Evolutionary conservation across 2,329 filamentous ascomycete species (phyloP).

Genomic region (Xylaria arbuscula): DNA sequence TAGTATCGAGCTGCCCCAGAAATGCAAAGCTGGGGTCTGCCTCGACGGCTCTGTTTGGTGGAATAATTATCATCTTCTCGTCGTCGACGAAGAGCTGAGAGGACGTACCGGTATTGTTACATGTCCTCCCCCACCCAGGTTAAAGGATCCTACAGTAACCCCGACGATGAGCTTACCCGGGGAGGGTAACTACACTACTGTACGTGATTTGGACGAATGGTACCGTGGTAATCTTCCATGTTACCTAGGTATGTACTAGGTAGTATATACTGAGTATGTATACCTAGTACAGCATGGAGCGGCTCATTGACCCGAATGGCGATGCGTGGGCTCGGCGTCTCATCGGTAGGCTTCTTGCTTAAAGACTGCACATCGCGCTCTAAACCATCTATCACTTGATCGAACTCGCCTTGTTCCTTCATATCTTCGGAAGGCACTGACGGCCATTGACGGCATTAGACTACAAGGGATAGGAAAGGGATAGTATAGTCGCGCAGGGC

Average conservation of each 20-base stretch:
- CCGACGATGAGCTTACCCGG: conserved; percentile 27
- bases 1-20: conserved; percentile 28
- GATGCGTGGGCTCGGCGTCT: conserved; percentile 22
- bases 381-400: background rate
- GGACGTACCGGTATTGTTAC: background rate
- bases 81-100: conserved; percentile 13
- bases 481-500: conserved; percentile 18
- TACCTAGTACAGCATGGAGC: background rate
- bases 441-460: background rate
- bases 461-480: conserved; percentile 14
- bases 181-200: too few species aligned
- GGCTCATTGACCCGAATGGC: conserved; percentile 20
- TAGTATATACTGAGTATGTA: too few species aligned
- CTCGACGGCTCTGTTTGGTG: conserved; percentile 36
- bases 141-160: conserved; percentile 11
- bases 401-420: conserved; percentile 8
- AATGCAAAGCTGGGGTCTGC: conserved; percentile 26
- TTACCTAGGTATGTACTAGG: background rate
- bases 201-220: conserved; percentile 13
- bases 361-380: conserved; percentile 27
- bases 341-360: conserved; percentile 21
- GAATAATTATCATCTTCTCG: conserved; percentile 31
- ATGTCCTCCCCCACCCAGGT: conserved; percentile 11
- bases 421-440: conserved; percentile 6
- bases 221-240: conserved; percentile 5